Percentiles rank a stretch among this genome's conserved stretches.
These are phyloP conservation scores for Yamadazyma insecticola DNA, from an alignment of 805 yeast genomes.

Conservation along the genomic window DNA sequence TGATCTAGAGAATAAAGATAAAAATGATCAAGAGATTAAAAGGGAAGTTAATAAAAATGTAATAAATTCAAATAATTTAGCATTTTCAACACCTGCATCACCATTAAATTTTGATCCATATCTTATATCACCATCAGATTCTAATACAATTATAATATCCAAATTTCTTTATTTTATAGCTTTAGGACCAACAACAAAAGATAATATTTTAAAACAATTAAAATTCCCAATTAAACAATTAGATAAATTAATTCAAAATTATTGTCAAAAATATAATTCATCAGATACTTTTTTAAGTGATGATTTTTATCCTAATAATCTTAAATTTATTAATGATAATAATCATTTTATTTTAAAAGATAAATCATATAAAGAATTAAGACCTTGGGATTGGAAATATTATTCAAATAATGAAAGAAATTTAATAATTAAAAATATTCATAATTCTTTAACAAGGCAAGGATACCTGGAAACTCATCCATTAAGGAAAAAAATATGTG, in stretches of 20 bases:
- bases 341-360: conserved; percentile 29
- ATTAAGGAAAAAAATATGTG: conserved; percentile 28
- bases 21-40: too few relatives aligned
- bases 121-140: conserved; percentile 6
- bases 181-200: conserved; percentile 46
- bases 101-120: conserved; percentile 12
- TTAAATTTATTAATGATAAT: not conserved
- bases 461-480: conserved; percentile 43
- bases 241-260: conserved; percentile 16
- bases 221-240: conserved; percentile 3
- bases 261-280: conserved; percentile 28
- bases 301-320: conserved; percentile 23
- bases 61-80: too few relatives aligned
- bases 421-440: conserved; percentile 27
- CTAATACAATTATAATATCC: conserved; percentile 4
- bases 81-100: conserved; percentile 10
- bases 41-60: not conserved
- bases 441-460: conserved; percentile 35
- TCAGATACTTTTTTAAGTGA: conserved; percentile 26
- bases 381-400: conserved; percentile 33
- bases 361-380: conserved; percentile 35
- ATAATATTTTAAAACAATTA: too few relatives aligned
- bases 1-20: too few relatives aligned
- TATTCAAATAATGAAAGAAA: conserved; percentile 28
- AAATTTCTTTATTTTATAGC: conserved; percentile 44